Evolutionary conservation across 2,329 filamentous ascomycete species (phyloP).

Genomic region (Shiraia sp.): DNA sequence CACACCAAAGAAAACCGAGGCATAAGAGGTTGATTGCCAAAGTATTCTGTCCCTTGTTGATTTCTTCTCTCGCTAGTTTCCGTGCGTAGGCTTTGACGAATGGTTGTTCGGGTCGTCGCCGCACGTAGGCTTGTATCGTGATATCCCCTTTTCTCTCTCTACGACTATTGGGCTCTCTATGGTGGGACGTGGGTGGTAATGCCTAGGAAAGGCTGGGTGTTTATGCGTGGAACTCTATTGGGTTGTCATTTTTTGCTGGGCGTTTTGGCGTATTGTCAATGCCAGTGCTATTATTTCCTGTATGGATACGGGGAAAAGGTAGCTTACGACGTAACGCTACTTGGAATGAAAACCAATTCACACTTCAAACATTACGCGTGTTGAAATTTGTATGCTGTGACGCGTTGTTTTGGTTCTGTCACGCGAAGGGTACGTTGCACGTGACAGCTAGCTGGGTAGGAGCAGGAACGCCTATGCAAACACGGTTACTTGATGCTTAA

Average conservation of each 20-base stretch:
- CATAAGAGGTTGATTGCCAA: constrained; percentile 26
- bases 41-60: constrained; percentile 25
- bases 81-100: constrained; percentile 10
- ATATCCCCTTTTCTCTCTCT: constrained; percentile 39
- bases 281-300: constrained; percentile 7
- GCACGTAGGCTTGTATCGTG: constrained; percentile 26
- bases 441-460: constrained; percentile 4
- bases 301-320: constrained; percentile 9
- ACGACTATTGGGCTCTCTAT: constrained; percentile 14
- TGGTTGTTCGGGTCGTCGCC: constrained; percentile 4
- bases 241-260: constrained; percentile 28
- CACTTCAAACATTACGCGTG: constrained; percentile 17
- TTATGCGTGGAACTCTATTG: constrained; percentile 16
- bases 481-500: no score
- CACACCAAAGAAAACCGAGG: constrained; percentile 43
- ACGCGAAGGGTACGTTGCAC: constrained; percentile 8
- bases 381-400: constrained; percentile 2
- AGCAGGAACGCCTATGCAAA: no score
- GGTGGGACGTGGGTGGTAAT: constrained; percentile 8
- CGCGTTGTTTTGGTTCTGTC: constrained; percentile 16
- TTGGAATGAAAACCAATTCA: constrained; percentile 20
- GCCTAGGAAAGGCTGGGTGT: constrained; percentile 19
- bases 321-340: constrained; percentile 23
- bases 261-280: constrained; percentile 23
- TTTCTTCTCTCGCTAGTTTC: constrained; percentile 28